These are phyloP conservation scores for Flammula alnicola DNA, from an alignment of 1,284 basidiomycete species.

Conservation along the genomic window DNA sequence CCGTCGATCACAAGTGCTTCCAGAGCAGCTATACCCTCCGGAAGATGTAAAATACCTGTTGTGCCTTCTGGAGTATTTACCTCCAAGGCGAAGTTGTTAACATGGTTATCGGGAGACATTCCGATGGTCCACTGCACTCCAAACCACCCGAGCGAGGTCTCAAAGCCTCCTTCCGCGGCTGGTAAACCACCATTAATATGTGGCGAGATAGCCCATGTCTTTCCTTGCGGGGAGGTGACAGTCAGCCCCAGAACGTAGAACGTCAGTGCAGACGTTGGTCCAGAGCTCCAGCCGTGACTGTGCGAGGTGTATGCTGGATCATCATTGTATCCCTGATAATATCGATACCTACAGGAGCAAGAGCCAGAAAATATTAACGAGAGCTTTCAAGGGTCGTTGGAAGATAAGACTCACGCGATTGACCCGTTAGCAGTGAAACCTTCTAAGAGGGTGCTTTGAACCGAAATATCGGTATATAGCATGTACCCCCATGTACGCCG, in stretches of 20 bases:
- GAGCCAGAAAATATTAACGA: slow-evolving; percentile 1
- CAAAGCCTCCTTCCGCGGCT: slow-evolving; percentile 47
- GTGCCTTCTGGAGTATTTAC: slow-evolving; percentile 33
- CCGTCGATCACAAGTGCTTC: slow-evolving; percentile 10
- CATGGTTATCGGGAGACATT: background rate
- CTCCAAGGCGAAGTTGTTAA: slow-evolving; percentile 14
- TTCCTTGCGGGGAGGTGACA: slow-evolving; percentile 42
- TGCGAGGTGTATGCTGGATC: slow-evolving; percentile 53
- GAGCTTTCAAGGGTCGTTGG: background rate
- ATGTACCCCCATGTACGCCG: slow-evolving; percentile 55
- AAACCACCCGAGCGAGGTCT: slow-evolving; percentile 48
- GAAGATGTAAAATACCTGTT: slow-evolving; percentile 10
- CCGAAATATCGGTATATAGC: slow-evolving; percentile 47
- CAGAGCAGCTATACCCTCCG: background rate
- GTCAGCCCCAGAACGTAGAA: slow-evolving; percentile 49
- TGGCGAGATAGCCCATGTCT: slow-evolving; percentile 44
- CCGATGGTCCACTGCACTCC: slow-evolving; percentile 41
- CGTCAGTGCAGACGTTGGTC: slow-evolving; percentile 50
- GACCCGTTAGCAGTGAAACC: slow-evolving; percentile 53
- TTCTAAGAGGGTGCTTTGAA: slow-evolving; percentile 52
- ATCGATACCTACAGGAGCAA: slow-evolving; percentile 39
- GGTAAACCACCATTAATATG: slow-evolving; percentile 40
- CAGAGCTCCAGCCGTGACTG: slow-evolving; percentile 51
- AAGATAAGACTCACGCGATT: slow-evolving; percentile 37
- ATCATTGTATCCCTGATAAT: slow-evolving; percentile 47